Evolutionary conservation across 176 grass and related monocot species (phyloP), one percentile per base, ranked within the genome.

Genomic region (Rhynchospora pubera): DNA sequence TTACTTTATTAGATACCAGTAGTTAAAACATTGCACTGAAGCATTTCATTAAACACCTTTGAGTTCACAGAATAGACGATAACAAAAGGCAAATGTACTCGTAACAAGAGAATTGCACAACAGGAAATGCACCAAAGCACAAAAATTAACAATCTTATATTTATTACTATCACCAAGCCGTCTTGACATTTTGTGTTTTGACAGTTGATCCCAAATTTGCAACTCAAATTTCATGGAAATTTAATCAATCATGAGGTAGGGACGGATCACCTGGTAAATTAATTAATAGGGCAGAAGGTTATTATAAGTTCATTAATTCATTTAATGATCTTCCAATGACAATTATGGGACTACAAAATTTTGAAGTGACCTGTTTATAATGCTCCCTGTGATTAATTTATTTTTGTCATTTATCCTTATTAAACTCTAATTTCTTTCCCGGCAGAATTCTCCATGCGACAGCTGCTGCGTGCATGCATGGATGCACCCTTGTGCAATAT

Each of bases 371-470:
- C 6, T n/a, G 58, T 22, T 60, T 60, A 60, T 39, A 39, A 39
- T 60, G n/a, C 58, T 21, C 7, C 58, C 58, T 60, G 19, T 16
- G 58, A 21, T 1, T 18, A 7, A 23, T 9, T 61, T 19, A 61
- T 23, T 69, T 45, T 11, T 19, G 16, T 46, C 66, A 80, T 67
- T 24, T 34, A 11, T 85, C 6, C 58, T 45, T 6, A 4, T 19
- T 61, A 3, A 42, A 5, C 5, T 45, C 0, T 81, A 46, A 58
- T 61, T 78, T 83, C 3, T 71, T 16, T 50, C 83, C 82, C 23
- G n/a, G 18, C 88, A 97, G 94, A 92, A 92, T 65, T 94, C 92
- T 13, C 94, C 94, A 0, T 94, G 90, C 32, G 88, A 97, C 67
- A 90, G 88, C 45, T 94, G 88, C 79, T 84, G 90, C 68, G 87